Evolutionary conservation across 768 basidiomycete species (phyloP).

Genomic region (Pleurotus sapidus): DNA sequence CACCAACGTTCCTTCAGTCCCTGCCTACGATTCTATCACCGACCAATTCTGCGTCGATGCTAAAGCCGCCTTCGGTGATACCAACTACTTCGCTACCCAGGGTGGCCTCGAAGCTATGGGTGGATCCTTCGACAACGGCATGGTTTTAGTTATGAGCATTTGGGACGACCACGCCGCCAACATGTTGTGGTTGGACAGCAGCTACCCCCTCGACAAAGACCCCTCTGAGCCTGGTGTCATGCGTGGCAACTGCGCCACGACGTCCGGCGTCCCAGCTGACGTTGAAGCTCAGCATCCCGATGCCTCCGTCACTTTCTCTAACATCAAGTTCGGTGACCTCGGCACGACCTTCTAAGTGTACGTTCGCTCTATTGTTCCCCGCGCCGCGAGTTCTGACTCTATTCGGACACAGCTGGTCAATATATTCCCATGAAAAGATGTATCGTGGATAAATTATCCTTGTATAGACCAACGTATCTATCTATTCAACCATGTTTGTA

Average conservation of each 20-base stretch:
- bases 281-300: slow-evolving; percentile 25
- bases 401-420: too few relatives aligned
- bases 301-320: slow-evolving; percentile 31
- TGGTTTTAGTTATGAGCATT: slow-evolving; percentile 39
- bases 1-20: slow-evolving; percentile 32
- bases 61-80: slow-evolving; percentile 43
- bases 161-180: slow-evolving; percentile 39
- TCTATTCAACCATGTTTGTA: too few relatives aligned
- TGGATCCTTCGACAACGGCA: slow-evolving; percentile 33
- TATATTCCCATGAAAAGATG: too few relatives aligned
- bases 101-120: slow-evolving; percentile 40
- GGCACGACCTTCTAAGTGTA: slow-evolving; percentile 28
- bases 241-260: slow-evolving; percentile 15
- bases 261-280: slow-evolving; percentile 31
- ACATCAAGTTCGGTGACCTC: slow-evolving; percentile 38
- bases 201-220: slow-evolving; percentile 25
- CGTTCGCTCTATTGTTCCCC: too few relatives aligned
- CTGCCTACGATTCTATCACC: slow-evolving; percentile 34
- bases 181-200: slow-evolving; percentile 25
- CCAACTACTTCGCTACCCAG: slow-evolving; percentile 34
- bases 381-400: too few relatives aligned
- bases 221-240: slow-evolving; percentile 15
- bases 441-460: too few relatives aligned
- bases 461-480: too few relatives aligned
- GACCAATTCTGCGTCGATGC: slow-evolving; percentile 35